A percentile compares a stretch with the other conserved stretches of the same genome.
Evolutionary conservation across 768 basidiomycete species (phyloP).

Genomic region (Tricholoma terreum): DNA sequence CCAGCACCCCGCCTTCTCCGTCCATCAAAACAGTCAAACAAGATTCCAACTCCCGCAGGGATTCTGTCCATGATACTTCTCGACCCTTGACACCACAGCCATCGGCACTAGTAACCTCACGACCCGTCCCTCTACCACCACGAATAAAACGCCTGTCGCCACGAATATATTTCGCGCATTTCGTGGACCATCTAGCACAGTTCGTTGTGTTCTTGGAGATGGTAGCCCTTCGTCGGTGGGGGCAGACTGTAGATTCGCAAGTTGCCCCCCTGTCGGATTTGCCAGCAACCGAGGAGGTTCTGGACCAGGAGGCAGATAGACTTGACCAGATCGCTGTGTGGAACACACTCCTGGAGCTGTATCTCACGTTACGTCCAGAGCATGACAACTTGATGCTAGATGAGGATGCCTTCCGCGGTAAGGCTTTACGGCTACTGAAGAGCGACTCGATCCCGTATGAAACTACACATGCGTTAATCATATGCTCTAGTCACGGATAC

Average conservation of each 20-base stretch:
- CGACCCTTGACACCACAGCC: slow-evolving; percentile 30
- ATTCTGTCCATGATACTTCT: slow-evolving; percentile 35
- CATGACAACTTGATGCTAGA: slow-evolving; percentile 24
- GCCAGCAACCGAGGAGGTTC: slow-evolving; percentile 9
- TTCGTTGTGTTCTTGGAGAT: slow-evolving; percentile 89
- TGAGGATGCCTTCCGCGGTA: slow-evolving; percentile 44
- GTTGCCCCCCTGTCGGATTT: slow-evolving; percentile 10
- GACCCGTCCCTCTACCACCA: slow-evolving; percentile 15
- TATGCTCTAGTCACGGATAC: slow-evolving; percentile 84
- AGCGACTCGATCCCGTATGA: slow-evolving; percentile 73
- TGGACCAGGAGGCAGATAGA: slow-evolving; percentile 52
- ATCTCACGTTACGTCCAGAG: slow-evolving; percentile 54
- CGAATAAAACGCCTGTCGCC: slow-evolving; percentile 69
- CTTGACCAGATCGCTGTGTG: slow-evolving; percentile 78
- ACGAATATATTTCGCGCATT: slow-evolving; percentile 87
- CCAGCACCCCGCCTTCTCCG: slow-evolving; percentile 39
- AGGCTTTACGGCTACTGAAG: slow-evolving; percentile 71
- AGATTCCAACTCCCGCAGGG: slow-evolving; percentile 35
- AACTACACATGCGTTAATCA: slow-evolving; percentile 86
- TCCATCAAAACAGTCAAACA: slow-evolving; percentile 45
- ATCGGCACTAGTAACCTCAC: slow-evolving; percentile 31
- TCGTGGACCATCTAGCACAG: slow-evolving; percentile 81
- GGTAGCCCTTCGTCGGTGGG: slow-evolving; percentile 78
- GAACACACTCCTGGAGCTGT: slow-evolving; percentile 95
- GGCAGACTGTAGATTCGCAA: slow-evolving; percentile 51